These are phyloP conservation scores for Saccharomyces hybrid DNA, from an alignment of 1,139 yeast genomes.

Conservation along the genomic window DNA sequence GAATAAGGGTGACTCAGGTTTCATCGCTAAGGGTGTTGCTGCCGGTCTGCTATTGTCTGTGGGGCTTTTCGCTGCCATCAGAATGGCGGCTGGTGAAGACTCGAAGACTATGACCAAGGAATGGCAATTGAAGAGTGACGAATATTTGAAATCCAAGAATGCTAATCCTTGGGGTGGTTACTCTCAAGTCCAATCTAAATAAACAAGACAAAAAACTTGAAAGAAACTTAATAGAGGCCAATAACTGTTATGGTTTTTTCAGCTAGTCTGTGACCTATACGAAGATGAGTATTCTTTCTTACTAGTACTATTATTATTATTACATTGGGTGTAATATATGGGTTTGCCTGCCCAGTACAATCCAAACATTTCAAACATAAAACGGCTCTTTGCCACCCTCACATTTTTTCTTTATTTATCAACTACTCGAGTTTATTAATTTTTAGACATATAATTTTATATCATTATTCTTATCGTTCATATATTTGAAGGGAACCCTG, in stretches of 20 bases:
- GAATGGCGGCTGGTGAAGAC: slow-evolving; percentile 52
- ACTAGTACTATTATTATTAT: background rate
- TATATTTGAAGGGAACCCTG: background rate
- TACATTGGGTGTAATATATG: background rate
- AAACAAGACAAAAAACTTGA: slow-evolving; percentile 12
- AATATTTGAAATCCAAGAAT: slow-evolving; percentile 89
- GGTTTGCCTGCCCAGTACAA: background rate
- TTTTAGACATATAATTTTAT: background rate
- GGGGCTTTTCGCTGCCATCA: slow-evolving; percentile 53
- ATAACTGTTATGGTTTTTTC: background rate
- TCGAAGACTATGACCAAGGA: slow-evolving; percentile 86
- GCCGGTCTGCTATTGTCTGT: slow-evolving; percentile 61
- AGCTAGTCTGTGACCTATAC: slow-evolving; percentile 1
- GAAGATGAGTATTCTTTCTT: background rate
- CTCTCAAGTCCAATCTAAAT: slow-evolving; percentile 84
- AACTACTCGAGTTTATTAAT: background rate
- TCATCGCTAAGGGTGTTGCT: slow-evolving; percentile 70
- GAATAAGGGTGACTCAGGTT: slow-evolving; percentile 73
- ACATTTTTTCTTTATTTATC: background rate
- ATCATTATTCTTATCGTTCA: background rate
- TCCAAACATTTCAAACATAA: background rate
- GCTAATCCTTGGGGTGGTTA: slow-evolving; percentile 95
- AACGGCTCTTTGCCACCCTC: background rate
- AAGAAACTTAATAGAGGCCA: background rate
- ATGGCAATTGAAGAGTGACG: slow-evolving; percentile 96